Percentiles rank a stretch among this genome's conserved stretches.
Evolutionary conservation across 441 rosid genomes (phyloP).

Genomic region (Erodium moschatum): DNA sequence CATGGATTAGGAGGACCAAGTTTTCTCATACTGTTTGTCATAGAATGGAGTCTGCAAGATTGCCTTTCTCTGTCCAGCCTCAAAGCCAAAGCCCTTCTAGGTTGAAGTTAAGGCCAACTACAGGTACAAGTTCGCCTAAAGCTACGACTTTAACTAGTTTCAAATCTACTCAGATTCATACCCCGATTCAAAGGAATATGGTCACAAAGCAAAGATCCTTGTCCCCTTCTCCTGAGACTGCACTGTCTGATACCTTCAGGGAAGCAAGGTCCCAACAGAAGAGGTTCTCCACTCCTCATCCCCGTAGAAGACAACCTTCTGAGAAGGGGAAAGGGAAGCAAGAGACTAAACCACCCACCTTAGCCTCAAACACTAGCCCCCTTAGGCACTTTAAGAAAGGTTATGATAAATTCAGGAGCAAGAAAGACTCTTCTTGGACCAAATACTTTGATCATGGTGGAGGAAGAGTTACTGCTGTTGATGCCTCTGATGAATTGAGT

Average conservation of each 20-base stretch:
- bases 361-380: constrained; percentile 37
- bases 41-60: constrained; percentile 53
- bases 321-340: constrained; percentile 35
- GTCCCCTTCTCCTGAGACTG: constrained; percentile 60
- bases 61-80: constrained; percentile 34
- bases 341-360: constrained; percentile 30
- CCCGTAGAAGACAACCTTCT: constrained; percentile 39
- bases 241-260: constrained; percentile 60
- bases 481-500: constrained; percentile 52
- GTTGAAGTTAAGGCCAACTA: no score
- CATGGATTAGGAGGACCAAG: constrained; percentile 90
- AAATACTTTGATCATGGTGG: constrained; percentile 75
- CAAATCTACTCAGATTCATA: constrained; percentile 23
- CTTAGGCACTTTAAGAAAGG: constrained; percentile 52
- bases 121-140: background rate
- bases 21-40: constrained; percentile 80
- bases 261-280: constrained; percentile 66
- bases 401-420: constrained; percentile 44
- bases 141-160: constrained; percentile 18
- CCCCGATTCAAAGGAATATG: constrained; percentile 40
- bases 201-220: constrained; percentile 61
- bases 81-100: no score
- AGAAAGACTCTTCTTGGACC: constrained; percentile 71
- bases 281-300: constrained; percentile 82
- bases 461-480: constrained; percentile 72